Evolutionary conservation across 495 filamentous ascomycete species (phyloP).

Genomic region (Podospora anserina): DNA sequence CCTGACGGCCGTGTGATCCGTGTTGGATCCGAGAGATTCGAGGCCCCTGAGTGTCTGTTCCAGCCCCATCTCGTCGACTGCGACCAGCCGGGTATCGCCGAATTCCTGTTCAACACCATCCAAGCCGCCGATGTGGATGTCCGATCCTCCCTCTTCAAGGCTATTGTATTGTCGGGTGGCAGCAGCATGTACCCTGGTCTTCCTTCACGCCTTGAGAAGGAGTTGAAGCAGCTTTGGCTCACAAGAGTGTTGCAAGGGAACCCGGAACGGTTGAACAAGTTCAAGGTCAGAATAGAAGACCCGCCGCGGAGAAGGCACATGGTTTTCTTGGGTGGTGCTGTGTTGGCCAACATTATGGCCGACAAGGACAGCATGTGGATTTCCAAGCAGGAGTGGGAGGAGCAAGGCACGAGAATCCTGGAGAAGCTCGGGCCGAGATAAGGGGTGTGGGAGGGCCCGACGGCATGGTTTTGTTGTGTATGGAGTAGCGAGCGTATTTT

Average conservation of each 20-base stretch:
- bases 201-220: conserved; percentile 92
- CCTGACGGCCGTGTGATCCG: conserved; percentile 95
- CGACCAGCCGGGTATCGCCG: conserved; percentile 93
- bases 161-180: conserved; percentile 92
- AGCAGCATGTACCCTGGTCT: conserved; percentile 98
- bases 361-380: conserved; percentile 99
- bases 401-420: conserved; percentile 80
- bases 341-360: conserved; percentile 97
- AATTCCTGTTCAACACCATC: conserved; percentile 98
- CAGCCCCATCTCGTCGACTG: conserved; percentile 98
- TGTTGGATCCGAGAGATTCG: conserved; percentile 93
- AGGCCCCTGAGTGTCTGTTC: conserved; percentile 97
- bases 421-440: conserved; percentile 87
- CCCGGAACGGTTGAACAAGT: conserved; percentile 92
- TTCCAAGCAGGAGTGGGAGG: conserved; percentile 91
- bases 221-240: conserved; percentile 97
- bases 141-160: conserved; percentile 88
- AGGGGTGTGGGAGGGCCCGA: neutral
- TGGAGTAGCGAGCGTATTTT: conserved; percentile 19
- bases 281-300: conserved; percentile 98
- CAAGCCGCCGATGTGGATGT: conserved; percentile 94
- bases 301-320: conserved; percentile 94
- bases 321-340: conserved; percentile 97
- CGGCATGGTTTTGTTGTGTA: neutral
- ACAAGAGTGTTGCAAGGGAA: conserved; percentile 85